Percentiles rank a stretch among this genome's conserved stretches.
Evolutionary conservation across 805 yeast genomes (phyloP).

Genomic region (Candida railenensis): DNA sequence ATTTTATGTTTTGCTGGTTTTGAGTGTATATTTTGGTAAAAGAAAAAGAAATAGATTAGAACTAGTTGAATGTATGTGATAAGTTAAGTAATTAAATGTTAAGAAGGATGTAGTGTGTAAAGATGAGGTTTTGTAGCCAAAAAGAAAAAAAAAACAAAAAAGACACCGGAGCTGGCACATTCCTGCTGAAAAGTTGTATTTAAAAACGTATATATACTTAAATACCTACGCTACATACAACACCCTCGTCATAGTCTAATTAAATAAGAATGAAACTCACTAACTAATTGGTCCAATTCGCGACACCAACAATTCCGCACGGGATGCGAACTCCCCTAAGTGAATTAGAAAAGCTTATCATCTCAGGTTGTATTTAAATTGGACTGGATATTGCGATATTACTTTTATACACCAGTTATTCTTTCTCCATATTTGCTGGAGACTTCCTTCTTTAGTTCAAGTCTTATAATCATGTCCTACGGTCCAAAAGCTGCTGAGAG

Average conservation of each 20-base stretch:
- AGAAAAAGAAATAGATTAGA: constrained; percentile 5
- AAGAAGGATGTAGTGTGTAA: neutral
- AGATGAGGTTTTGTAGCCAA: too few species aligned
- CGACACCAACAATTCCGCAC: neutral
- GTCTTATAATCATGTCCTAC: constrained; percentile 48
- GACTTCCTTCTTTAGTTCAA: neutral
- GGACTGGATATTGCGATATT: neutral
- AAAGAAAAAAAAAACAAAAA: too few species aligned
- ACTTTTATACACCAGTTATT: neutral
- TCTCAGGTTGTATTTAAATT: too few species aligned
- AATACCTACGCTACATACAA: too few species aligned
- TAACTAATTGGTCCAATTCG: too few species aligned
- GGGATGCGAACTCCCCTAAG: neutral
- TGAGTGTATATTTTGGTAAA: constrained; percentile 4
- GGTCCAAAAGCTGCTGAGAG: constrained; percentile 78
- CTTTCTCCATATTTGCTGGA: neutral
- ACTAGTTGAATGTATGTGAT: constrained; percentile 5
- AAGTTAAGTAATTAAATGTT: neutral
- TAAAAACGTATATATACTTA: too few species aligned
- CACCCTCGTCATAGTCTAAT: too few species aligned
- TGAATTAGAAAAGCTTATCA: too few species aligned
- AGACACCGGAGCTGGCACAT: too few species aligned
- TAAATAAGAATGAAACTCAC: too few species aligned
- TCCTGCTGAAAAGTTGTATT: neutral
- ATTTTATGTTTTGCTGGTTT: constrained; percentile 5